phyloP scores from a whole-genome alignment of 2,329 filamentous ascomycete genomes.

The Beauveria pseudobassiana region DNA sequence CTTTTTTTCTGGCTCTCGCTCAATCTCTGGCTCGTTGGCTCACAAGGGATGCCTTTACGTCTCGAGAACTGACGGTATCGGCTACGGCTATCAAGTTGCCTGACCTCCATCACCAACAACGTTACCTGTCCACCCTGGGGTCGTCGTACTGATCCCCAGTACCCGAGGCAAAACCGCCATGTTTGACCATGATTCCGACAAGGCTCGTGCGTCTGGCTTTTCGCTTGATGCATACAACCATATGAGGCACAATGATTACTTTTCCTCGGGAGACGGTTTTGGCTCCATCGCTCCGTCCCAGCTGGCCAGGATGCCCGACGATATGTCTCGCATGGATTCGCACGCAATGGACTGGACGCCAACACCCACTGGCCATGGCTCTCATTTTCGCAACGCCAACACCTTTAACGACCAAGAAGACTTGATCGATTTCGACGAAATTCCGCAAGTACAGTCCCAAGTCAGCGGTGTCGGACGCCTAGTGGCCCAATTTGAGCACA shows the following conservation, averaged over 20 bases:
- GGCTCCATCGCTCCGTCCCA: conserved; percentile 4
- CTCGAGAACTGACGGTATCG: conserved; percentile 3
- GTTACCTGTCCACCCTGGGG: background rate
- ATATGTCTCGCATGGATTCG: background rate
- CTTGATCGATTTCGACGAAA: conserved; percentile 15
- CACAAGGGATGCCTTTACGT: conserved; percentile 7
- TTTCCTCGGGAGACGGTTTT: background rate
- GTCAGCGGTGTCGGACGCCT: conserved; percentile 28
- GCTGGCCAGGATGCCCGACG: background rate
- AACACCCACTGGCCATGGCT: conserved; percentile 22
- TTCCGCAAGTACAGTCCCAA: conserved; percentile 10
- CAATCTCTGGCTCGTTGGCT: background rate
- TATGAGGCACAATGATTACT: background rate
- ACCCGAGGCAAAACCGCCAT: background rate
- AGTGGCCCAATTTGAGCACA: conserved; percentile 35
- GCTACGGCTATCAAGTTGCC: conserved; percentile 6
- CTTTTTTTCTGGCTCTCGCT: background rate
- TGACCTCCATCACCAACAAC: background rate
- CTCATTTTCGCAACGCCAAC: conserved; percentile 12
- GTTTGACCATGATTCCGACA: conserved; percentile 8
- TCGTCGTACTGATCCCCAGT: background rate
- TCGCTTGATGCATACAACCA: background rate
- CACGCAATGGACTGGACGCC: conserved; percentile 32
- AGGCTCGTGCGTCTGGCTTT: background rate
- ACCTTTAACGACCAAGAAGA: conserved; percentile 11